Conservation (phyloP, 2,329 filamentous ascomycete species). For the Paecilomyces variotii region DNA sequence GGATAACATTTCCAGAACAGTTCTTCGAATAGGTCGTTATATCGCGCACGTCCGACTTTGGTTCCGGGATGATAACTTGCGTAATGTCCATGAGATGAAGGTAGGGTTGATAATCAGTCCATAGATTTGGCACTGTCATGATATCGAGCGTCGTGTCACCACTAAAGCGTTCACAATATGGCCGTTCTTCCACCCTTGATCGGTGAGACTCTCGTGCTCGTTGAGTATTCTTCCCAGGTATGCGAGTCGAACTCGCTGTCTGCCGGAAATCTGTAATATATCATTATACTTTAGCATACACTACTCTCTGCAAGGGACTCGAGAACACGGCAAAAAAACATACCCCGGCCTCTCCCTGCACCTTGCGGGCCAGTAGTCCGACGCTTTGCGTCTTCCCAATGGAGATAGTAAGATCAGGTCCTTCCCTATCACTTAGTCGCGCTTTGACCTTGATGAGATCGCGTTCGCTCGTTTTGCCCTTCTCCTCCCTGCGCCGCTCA, state of each 20-base stretch:
- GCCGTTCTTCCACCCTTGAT: slow-evolving; percentile 67
- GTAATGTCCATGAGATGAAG: background rate
- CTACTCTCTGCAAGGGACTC: background rate
- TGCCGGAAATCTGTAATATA: slow-evolving; percentile 45
- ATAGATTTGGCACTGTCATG: slow-evolving; percentile 1
- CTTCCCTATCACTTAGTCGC: slow-evolving; percentile 56
- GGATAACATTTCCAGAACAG: background rate
- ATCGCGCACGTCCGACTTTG: background rate
- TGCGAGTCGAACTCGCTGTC: slow-evolving; percentile 59
- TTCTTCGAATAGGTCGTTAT: background rate
- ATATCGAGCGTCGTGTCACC: slow-evolving; percentile 25
- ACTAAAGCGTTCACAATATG: slow-evolving; percentile 73
- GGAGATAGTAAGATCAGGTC: slow-evolving; percentile 53
- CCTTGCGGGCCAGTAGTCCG: slow-evolving; percentile 51
- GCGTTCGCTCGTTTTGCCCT: slow-evolving; percentile 51
- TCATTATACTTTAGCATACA: slow-evolving; percentile 3
- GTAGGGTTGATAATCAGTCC: background rate
- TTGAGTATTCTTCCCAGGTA: slow-evolving; percentile 76
- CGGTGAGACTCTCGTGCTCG: slow-evolving; percentile 55
- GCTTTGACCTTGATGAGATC: slow-evolving; percentile 53
- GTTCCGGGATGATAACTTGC: background rate
- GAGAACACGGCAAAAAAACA: slow-evolving; percentile 21
- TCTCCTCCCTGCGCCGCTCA: slow-evolving; percentile 45
- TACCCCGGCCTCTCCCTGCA: slow-evolving; percentile 59
- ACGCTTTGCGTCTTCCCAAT: slow-evolving; percentile 58